phyloP scores from a whole-genome alignment of 768 basidiomycete species.

The Baorangia bicolor region DNA sequence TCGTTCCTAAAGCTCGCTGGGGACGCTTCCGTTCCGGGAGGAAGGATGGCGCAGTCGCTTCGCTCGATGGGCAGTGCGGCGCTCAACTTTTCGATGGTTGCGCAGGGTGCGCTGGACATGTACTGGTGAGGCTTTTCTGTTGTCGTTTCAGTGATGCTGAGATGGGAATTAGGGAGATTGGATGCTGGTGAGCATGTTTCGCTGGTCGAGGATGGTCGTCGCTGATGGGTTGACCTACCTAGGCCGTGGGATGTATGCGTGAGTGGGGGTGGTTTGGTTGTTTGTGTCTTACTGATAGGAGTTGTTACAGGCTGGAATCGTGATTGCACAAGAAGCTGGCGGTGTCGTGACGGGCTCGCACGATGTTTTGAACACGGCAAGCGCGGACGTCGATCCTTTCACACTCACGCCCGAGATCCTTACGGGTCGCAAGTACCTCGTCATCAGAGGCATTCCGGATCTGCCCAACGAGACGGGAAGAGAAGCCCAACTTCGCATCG shows the following conservation, averaged over 20 bases:
- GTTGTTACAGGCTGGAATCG: conserved; percentile 69
- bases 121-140: conserved; percentile 61
- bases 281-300: neutral
- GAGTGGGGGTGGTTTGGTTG: conserved; percentile 20
- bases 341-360: conserved; percentile 74
- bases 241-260: conserved; percentile 88
- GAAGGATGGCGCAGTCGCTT: conserved; percentile 82
- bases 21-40: conserved; percentile 62
- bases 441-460: conserved; percentile 68
- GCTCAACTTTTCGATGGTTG: conserved; percentile 79
- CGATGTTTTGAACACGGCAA: conserved; percentile 40
- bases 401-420: conserved; percentile 69
- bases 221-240: neutral
- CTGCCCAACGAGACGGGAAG: conserved; percentile 59
- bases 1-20: conserved; percentile 79
- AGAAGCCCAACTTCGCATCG: conserved; percentile 76
- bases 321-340: conserved; percentile 91
- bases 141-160: conserved; percentile 1
- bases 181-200: conserved; percentile 51
- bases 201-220: neutral
- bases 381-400: conserved; percentile 41
- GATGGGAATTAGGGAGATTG: conserved; percentile 63
- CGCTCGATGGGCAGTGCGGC: conserved; percentile 84
- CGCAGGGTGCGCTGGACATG: conserved; percentile 83
- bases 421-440: conserved; percentile 77